phyloP scores from a whole-genome alignment of 1,284 basidiomycete species.

The Ceratobasidium sp. region DNA sequence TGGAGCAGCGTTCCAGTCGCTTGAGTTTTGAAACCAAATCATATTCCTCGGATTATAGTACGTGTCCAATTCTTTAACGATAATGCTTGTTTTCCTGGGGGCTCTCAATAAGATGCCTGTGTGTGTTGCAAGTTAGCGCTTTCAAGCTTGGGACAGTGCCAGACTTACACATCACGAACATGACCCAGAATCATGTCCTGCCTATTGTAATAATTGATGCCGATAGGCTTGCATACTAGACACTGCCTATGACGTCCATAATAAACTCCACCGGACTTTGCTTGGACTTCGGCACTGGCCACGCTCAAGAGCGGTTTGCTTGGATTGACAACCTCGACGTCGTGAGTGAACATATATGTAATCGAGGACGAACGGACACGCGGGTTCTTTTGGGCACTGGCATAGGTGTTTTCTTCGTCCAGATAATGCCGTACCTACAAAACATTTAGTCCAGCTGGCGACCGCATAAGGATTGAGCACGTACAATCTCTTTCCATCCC shows the following conservation, averaged over 20 bases:
- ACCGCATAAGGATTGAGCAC: neutral
- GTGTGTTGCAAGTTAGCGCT: neutral
- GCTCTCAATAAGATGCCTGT: conserved; percentile 1
- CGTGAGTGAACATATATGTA: conserved; percentile 1
- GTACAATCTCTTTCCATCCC: conserved; percentile 11
- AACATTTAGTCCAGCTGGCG: neutral
- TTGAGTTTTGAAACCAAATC: too few species aligned
- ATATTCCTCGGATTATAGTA: too few species aligned
- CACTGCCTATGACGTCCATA: neutral
- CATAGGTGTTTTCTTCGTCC: neutral
- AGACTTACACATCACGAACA: conserved; percentile 7
- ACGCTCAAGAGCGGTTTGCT: conserved; percentile 1
- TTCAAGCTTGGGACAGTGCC: neutral
- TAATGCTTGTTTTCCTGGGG: neutral
- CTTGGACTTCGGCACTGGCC: neutral
- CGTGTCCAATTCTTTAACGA: neutral
- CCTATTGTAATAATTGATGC: neutral
- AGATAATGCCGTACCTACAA: conserved; percentile 9
- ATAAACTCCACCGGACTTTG: neutral
- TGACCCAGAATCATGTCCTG: neutral
- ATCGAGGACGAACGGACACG: neutral
- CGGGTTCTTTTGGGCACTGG: neutral
- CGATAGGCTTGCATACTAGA: neutral
- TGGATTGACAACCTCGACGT: neutral
- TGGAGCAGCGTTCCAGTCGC: too few species aligned